Evolutionary conservation across 2,329 filamentous ascomycete species (phyloP).

Genomic region (Trichoderma endophyticum): DNA sequence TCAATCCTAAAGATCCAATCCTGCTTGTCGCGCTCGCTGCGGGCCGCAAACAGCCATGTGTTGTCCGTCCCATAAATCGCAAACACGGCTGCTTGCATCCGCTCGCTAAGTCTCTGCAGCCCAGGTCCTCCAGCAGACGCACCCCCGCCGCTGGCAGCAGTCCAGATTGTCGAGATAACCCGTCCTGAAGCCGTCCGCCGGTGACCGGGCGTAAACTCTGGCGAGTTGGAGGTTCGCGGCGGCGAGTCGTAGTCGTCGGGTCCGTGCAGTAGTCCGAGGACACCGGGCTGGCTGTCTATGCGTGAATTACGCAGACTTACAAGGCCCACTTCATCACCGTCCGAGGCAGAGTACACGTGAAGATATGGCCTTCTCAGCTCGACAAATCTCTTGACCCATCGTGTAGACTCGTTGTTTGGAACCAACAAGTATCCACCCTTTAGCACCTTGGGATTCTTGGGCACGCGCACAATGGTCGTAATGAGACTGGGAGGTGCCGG

Average conservation of each 20-base stretch:
- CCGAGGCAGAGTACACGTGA: slow-evolving; percentile 79
- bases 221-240: slow-evolving; percentile 29
- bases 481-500: slow-evolving; percentile 61
- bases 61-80: slow-evolving; percentile 93
- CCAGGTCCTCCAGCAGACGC: slow-evolving; percentile 34
- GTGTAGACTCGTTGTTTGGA: slow-evolving; percentile 74
- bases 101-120: slow-evolving; percentile 53
- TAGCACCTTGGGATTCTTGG: slow-evolving; percentile 76
- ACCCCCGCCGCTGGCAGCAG: slow-evolving; percentile 40
- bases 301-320: slow-evolving; percentile 85
- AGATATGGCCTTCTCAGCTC: slow-evolving; percentile 89
- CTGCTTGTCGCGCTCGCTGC: slow-evolving; percentile 86
- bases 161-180: slow-evolving; percentile 55
- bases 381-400: slow-evolving; percentile 90
- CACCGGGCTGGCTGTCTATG: slow-evolving; percentile 89
- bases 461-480: slow-evolving; percentile 71
- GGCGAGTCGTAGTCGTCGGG: slow-evolving; percentile 39
- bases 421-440: slow-evolving; percentile 87
- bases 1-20: slow-evolving; percentile 98
- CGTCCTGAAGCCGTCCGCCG: slow-evolving; percentile 50
- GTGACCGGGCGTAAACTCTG: slow-evolving; percentile 45
- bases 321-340: slow-evolving; percentile 86
- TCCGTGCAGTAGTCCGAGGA: slow-evolving; percentile 69
- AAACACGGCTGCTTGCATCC: slow-evolving; percentile 73
- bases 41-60: slow-evolving; percentile 89